Evolutionary conservation across 495 filamentous ascomycete species (phyloP), one percentile per base, ranked within the genome.

Genomic region (Pseudotulostoma volvatum): DNA sequence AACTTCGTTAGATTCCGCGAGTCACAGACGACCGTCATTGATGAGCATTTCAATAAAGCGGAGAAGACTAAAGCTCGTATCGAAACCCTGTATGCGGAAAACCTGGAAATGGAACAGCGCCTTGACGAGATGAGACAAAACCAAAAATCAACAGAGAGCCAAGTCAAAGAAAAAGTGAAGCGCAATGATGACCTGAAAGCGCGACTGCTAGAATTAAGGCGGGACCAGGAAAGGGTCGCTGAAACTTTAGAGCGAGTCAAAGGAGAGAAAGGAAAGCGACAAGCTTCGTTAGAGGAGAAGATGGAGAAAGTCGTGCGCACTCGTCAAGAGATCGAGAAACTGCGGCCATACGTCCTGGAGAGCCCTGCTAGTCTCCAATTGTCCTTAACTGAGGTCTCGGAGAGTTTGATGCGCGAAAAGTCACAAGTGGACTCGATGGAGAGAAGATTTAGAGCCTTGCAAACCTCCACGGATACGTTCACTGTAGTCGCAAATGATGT

Each of bases 1-100:
- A 97, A 97, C 60, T 97, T 97, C 59, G 85, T 94, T 36, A 74
- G 90, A 35, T 97, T 95, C 60, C 81, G 92, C 44, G 87, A 93
- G 61, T 82, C 76, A 39, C 86, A 93, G 59, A 83, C 80, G 4
- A 59, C 64, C 9, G 71, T 84, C 2, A 93, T 95, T 34, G 84
- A 90, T 46, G 79, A 87, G 52, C 83, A 96, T 56, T 88, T 85
- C 63, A 85, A 92, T 64, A 83, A 81, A 47, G 70, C 81, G 13
- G 85, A 96, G 54, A 72, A 68, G 42, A 84, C 81, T 0, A 93
- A 93, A 58, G 61, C 75, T 38, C 74, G 76, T 43, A 93, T 96
- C 50, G 85, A 94, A 58, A 67, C 75, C n/a, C 69, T 95, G 8
- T 83, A 81, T 41, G 58, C 66, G 5, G 84, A 88, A 50, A 97